Base-by-base conservation (phyloP, 495 filamentous ascomycete species). In the Xylaria nigripes region DNA sequence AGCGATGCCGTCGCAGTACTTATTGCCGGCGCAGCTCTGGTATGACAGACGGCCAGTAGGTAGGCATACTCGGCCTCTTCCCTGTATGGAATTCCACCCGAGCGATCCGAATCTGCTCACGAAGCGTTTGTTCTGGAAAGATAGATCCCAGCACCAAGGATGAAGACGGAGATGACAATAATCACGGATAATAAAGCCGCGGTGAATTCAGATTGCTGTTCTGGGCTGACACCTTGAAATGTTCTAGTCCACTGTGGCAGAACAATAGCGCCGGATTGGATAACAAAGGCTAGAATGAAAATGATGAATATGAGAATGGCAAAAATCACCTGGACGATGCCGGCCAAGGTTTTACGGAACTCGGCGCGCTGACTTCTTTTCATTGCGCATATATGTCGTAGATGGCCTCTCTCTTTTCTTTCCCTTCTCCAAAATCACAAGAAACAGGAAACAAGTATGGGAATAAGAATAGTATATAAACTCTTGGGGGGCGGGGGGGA, bases 191-290 rank as follows among this genome's bases (percentile, higher is more conserved):
- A 22, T 6, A 66, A 44, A 16, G 54, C 54, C 0, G 61, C 61
- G 2, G 61, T 27, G 16, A 61, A 66, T 6, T 55, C 34, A 18
- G 48, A 2, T 32, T 57, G 61, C 1, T 51, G 13, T 6, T 58
- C 56, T n/a, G 54, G 42, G 5, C 58, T 47, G 9, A 54, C 54
- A 40, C 59, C 59, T 49, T 64, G 59, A 49, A 53, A 64, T 12
- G 61, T 58, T 36, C 56, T 64, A 15, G 59, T 62, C 64, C 64
- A 67, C 51, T 54, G 49, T 3, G 64, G 61, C 8, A 67, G 45
- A 0, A n/a, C 2, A 27, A 64, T 67, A 0, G 47, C 27, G 1
- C 43, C 57, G 12, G 29, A 40, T 16, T 67, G 27, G 1, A 67
- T 62, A 7, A 62, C 19, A 24, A 60, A 67, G 7, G 57, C 53